Evolutionary conservation across 352 stramenopile genomes (phyloP).

Genomic region (Phytopythium ostracodes): DNA sequence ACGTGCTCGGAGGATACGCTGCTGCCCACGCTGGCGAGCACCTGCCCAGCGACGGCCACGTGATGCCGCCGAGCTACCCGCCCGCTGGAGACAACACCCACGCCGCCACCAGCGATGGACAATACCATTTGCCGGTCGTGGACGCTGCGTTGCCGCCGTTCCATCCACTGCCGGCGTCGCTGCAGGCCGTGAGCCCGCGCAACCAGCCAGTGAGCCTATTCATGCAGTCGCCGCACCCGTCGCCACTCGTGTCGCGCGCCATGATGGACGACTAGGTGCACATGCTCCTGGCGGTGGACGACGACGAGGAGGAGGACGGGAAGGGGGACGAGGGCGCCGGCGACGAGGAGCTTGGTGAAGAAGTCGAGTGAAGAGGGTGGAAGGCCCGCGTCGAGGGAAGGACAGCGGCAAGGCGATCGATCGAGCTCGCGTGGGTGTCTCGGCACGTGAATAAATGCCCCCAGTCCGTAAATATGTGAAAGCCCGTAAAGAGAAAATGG

Average conservation of each 20-base stretch:
- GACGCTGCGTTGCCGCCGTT: background rate
- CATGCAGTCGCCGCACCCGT: background rate
- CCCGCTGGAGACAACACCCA: background rate
- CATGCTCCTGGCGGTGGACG: conserved; percentile 4
- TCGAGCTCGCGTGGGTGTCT: background rate
- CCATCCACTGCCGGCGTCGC: conserved; percentile 3
- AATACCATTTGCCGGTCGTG: background rate
- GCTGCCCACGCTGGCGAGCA: background rate
- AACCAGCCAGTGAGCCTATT: background rate
- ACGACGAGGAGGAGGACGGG: conserved; percentile 5
- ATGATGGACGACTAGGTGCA: conserved; percentile 12
- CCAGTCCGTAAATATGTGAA: background rate
- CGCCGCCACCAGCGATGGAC: background rate
- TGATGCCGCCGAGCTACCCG: background rate
- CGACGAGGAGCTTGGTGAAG: background rate
- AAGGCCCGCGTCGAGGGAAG: too few relatives aligned
- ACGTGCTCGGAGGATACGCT: conserved; percentile 5
- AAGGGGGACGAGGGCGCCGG: background rate
- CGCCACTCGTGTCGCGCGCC: conserved; percentile 6
- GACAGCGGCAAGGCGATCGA: too few relatives aligned
- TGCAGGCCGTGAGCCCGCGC: conserved; percentile 1
- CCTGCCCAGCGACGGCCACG: background rate
- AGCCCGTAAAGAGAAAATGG: conserved; percentile 1
- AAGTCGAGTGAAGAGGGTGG: conserved; percentile 4
- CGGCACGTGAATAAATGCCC: background rate